Evolutionary conservation across 2,329 filamentous ascomycete genomes (phyloP).

Genomic region (Exophiala aquamarina): DNA sequence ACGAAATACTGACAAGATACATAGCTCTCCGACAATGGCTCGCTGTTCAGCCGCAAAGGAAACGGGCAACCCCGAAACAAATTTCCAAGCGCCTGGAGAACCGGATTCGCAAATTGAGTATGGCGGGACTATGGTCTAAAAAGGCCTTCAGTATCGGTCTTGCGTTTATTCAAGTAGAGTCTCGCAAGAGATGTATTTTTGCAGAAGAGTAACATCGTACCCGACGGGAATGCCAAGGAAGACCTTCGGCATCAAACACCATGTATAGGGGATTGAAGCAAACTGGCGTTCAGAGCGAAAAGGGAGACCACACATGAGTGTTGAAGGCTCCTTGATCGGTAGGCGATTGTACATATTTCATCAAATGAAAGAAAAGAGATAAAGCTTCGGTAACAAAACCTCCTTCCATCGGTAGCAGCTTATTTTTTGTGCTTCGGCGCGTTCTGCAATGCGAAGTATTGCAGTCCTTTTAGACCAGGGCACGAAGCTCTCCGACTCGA

Average conservation of each 20-base stretch:
- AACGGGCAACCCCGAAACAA: slow-evolving; percentile 72
- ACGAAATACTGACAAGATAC: slow-evolving; percentile 6
- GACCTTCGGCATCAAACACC: neutral
- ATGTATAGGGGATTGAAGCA: neutral
- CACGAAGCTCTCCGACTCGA: too few species aligned
- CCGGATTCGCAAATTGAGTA: slow-evolving; percentile 42
- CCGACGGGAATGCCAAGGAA: slow-evolving; percentile 1
- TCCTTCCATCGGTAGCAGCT: too few species aligned
- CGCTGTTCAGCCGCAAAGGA: slow-evolving; percentile 93
- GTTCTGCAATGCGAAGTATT: too few species aligned
- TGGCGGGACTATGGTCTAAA: slow-evolving; percentile 23
- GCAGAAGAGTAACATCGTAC: too few species aligned
- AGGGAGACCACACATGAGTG: too few species aligned
- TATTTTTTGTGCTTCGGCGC: too few species aligned
- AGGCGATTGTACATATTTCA: slow-evolving; percentile 4
- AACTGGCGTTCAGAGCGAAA: neutral
- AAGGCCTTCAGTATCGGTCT: too few species aligned
- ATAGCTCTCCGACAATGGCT: slow-evolving; percentile 94
- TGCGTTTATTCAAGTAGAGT: neutral
- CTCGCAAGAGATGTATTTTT: too few species aligned
- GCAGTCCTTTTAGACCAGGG: too few species aligned
- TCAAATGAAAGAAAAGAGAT: neutral
- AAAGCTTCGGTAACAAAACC: neutral
- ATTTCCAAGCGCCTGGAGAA: slow-evolving; percentile 72
- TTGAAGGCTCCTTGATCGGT: neutral